These are phyloP conservation scores for Fusarium haematococcum DNA, from an alignment of 2,329 filamentous ascomycete genomes.

Conservation along the genomic window DNA sequence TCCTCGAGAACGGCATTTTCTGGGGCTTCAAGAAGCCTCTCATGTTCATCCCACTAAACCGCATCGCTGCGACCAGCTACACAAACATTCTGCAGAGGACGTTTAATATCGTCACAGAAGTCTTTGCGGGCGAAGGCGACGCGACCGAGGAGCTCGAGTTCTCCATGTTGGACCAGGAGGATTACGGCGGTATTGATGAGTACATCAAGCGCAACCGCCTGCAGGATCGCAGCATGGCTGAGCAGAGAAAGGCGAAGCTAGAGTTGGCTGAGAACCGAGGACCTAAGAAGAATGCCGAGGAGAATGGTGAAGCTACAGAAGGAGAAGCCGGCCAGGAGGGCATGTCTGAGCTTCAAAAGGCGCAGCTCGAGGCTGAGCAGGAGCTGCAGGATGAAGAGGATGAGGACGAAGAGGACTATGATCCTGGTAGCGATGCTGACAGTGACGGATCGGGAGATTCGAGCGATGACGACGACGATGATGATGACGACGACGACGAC, in stretches of 20 bases:
- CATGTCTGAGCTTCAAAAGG: slow-evolving; percentile 62
- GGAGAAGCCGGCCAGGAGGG: slow-evolving; percentile 51
- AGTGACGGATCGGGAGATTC: slow-evolving; percentile 70
- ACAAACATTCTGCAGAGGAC: slow-evolving; percentile 76
- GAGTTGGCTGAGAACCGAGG: slow-evolving; percentile 70
- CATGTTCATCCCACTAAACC: slow-evolving; percentile 71
- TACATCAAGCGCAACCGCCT: slow-evolving; percentile 72
- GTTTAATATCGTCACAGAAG: slow-evolving; percentile 75
- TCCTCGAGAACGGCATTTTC: slow-evolving; percentile 73
- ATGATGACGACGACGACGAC: slow-evolving; percentile 49
- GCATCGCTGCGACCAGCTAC: slow-evolving; percentile 73
- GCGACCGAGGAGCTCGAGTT: slow-evolving; percentile 73
- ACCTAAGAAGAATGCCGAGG: slow-evolving; percentile 57
- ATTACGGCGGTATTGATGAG: slow-evolving; percentile 73
- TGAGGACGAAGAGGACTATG: slow-evolving; percentile 74
- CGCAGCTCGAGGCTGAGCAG: slow-evolving; percentile 64
- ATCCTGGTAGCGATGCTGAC: slow-evolving; percentile 70
- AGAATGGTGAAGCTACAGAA: slow-evolving; percentile 49
- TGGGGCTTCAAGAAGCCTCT: slow-evolving; percentile 80
- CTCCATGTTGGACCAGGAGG: slow-evolving; percentile 76
- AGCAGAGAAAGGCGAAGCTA: slow-evolving; percentile 73
- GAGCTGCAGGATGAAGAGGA: slow-evolving; percentile 70
- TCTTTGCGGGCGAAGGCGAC: slow-evolving; percentile 62
- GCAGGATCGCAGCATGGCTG: slow-evolving; percentile 76
- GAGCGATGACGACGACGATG: slow-evolving; percentile 61